Evolutionary conservation across 73 alveolate genomes (phyloP).

Genomic region (Tetrahymena elliotti): DNA sequence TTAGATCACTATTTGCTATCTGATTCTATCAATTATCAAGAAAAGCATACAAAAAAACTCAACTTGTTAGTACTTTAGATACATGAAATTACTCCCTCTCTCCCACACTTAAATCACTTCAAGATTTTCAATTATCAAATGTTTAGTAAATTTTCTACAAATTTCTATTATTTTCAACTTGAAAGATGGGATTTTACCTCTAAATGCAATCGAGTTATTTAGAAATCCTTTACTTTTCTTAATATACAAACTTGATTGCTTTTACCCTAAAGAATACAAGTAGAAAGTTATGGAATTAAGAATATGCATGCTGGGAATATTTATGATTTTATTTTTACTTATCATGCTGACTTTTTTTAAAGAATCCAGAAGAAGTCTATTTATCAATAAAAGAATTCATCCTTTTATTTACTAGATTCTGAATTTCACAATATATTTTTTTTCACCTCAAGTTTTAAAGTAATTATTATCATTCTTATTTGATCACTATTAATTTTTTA

Average conservation of each 20-base stretch:
- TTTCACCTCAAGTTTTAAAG: background rate
- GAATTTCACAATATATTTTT: background rate
- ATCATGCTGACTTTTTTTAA: background rate
- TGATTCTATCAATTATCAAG: background rate
- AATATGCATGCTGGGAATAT: background rate
- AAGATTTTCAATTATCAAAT: background rate
- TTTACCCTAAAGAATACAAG: background rate
- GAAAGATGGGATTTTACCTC: background rate
- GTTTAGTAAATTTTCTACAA: background rate
- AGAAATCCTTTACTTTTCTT: background rate
- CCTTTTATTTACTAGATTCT: background rate
- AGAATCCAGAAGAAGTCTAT: background rate
- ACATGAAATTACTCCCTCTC: background rate
- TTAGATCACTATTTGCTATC: background rate
- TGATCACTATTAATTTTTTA: background rate
- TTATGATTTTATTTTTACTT: background rate
- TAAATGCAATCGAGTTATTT: background rate
- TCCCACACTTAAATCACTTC: background rate
- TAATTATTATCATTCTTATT: background rate
- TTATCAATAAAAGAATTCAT: background rate
- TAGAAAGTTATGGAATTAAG: background rate
- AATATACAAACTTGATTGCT: background rate
- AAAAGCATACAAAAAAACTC: background rate
- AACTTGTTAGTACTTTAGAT: background rate
- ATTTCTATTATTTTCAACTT: background rate